Evolutionary conservation across 805 yeast genomes (phyloP), one percentile per base, ranked within the genome.

Genomic region (Monosporozyma aquatica): DNA sequence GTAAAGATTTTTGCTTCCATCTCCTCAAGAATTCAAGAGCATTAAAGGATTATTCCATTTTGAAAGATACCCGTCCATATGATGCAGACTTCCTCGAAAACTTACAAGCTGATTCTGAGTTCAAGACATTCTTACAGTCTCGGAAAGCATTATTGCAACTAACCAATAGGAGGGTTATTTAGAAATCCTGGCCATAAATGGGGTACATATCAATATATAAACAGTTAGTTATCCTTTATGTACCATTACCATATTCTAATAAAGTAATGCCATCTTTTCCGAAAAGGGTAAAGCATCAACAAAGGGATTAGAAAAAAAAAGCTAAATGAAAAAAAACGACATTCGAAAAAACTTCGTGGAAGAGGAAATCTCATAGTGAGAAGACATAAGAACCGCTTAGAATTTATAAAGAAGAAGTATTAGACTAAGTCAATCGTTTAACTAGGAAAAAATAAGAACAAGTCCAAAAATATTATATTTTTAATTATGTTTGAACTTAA

Each of bases 111-210:
- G 17, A 29, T 15, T 10, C 21, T 15, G 33, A 29, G 17, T 29
- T 29, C 21, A 29, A 15, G 17, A 1, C 18, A 5, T 43, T 43
- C 21, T 28, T 30, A 24, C 22, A 26, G 3, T 18, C 38, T 13
- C 22, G 46, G 23, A 43, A 43, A 24, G 11, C 38, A 8, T 13
- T 51, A 34, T 41, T 55, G 25, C 45, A 44, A 25, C 47, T 55
- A 10, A 40, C 47, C 14, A 46, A 45, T 30, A 50, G 59, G 28
- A 53, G 47, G 40, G 45, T 53, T 11, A 50, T 54, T 27, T 54
- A n/a, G 38, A 46, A 21, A 13, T 17, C 9, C 17, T 23, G 9
- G 6, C 9, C 25, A 23, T 9, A n/a, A n/a, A n/a, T 23, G 25
- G 9, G 6, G 15, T 18, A 29, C 14, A 8, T 28, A 24, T 32